Base-by-base conservation (phyloP, 106 monocot genomes). In the Amphibolis antarctica region DNA sequence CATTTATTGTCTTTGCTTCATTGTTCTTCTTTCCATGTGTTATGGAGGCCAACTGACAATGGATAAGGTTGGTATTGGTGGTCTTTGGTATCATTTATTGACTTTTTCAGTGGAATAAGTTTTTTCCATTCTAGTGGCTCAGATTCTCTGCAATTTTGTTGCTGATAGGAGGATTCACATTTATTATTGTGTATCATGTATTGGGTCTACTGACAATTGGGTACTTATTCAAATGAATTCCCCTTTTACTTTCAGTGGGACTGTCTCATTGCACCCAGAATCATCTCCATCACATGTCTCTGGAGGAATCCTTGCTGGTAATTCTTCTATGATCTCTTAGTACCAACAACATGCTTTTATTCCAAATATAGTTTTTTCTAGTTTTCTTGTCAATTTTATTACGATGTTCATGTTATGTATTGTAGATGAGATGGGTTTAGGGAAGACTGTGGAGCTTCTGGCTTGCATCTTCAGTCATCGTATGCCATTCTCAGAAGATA, bases 381-480 rank as follows among this genome's bases (percentile, higher is more conserved):
- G 25, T 21, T 59, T 21, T 28, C 15, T 28, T 9, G 15, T 47
- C 57, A 12, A 30, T 44, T 53, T 45, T 28, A 18, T 55, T 46
- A 46, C 15, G 1, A 13, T 44, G 18, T 21, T 60, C 43, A 1
- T 31, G 30, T 31, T 42, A 62, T 24, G 53, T 69, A 70, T 58
- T 22, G 59, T 66, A 96, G 96, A 96, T 78, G 96, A 96, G 80
- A 96, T 96, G 96, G 96, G 96, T 58, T 75, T 96, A 59, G 96
- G 96, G 53, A 96, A 96, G 79, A 96, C 96, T 58, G 78, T 96
- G 59, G 96, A 96, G 72, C 63, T 96, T 57, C 73, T 96, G 31
- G 96, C 96, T 60, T 96, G 96, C 61, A 85, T 96, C 11, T 80
- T 82, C 53, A 64, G 71, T 36, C 74, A 96, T 80, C 82, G 66